A percentile compares a stretch with the other conserved stretches of the same genome.
Evolutionary conservation across 495 filamentous ascomycete species (phyloP).

Genomic region (Tuber microsphaerosporum): DNA sequence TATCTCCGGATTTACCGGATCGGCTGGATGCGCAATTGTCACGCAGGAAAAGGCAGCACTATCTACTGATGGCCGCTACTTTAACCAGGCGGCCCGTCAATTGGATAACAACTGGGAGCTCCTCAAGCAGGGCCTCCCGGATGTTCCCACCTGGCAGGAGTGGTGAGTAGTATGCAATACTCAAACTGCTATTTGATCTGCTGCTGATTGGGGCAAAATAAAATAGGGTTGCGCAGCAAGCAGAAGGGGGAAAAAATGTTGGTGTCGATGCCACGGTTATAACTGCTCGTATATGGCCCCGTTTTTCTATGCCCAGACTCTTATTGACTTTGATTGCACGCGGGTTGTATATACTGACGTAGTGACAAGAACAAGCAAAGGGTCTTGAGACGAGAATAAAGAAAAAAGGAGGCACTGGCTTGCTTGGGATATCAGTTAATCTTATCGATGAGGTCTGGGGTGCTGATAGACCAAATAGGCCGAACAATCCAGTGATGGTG

Average conservation of each 20-base stretch:
- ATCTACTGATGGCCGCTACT: constrained; percentile 94
- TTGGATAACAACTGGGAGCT: constrained; percentile 87
- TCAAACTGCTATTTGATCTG: constrained; percentile 6
- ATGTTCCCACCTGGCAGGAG: constrained; percentile 96
- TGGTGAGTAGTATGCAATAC: constrained; percentile 52
- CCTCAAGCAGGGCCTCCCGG: constrained; percentile 84
- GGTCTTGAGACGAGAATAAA: constrained; percentile 82
- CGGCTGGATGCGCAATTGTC: constrained; percentile 85
- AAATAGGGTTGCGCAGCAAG: constrained; percentile 65
- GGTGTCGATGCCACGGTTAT: constrained; percentile 89
- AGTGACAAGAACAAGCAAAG: constrained; percentile 54
- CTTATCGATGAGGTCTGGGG: constrained; percentile 86
- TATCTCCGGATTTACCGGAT: constrained; percentile 92
- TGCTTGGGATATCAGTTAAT: constrained; percentile 69
- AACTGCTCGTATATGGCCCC: constrained; percentile 55
- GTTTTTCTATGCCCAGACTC: constrained; percentile 8
- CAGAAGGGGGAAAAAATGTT: constrained; percentile 75
- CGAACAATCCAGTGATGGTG: constrained; percentile 67
- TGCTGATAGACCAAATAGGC: constrained; percentile 60
- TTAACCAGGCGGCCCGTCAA: constrained; percentile 92
- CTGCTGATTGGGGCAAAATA: constrained; percentile 9
- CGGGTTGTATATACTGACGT: not conserved
- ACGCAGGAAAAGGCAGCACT: constrained; percentile 80
- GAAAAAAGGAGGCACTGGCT: constrained; percentile 70
- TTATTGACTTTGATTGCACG: not conserved